phyloP scores from a whole-genome alignment of 148 eudicot genomes.

The Rhododendron mucronatum region DNA sequence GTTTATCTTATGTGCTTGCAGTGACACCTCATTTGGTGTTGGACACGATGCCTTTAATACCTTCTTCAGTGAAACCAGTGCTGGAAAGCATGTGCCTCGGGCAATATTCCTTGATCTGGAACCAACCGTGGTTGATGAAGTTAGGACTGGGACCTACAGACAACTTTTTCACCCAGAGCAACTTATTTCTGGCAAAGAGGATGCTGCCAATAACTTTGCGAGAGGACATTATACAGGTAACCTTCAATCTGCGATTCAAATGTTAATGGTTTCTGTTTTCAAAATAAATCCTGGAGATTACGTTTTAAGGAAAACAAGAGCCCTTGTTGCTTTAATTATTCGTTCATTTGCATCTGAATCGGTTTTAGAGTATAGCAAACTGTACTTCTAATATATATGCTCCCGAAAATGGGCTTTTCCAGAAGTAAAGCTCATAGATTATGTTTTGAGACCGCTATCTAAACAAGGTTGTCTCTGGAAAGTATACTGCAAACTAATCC shows the following conservation, averaged over 20 bases:
- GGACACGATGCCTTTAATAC: conserved; percentile 31
- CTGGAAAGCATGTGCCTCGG: conserved; percentile 34
- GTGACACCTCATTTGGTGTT: conserved; percentile 24
- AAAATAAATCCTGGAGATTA: not conserved
- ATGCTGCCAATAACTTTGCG: conserved; percentile 36
- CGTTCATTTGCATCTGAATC: not conserved
- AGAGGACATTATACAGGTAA: conserved; percentile 36
- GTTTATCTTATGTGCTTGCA: conserved; percentile 9
- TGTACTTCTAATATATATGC: not conserved
- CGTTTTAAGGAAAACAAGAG: not conserved
- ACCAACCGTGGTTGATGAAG: conserved; percentile 38
- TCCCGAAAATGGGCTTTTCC: not conserved
- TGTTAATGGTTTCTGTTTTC: not conserved
- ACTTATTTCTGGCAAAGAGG: conserved; percentile 37
- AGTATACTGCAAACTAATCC: not conserved
- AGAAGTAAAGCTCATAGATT: not conserved
- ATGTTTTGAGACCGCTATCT: not conserved
- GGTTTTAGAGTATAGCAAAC: not conserved
- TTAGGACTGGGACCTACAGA: conserved; percentile 29
- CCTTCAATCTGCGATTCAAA: not conserved
- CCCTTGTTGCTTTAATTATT: not conserved
- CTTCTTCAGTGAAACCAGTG: conserved; percentile 33
- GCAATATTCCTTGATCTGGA: conserved; percentile 36
- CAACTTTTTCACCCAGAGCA: conserved; percentile 41
- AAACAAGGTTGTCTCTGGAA: not conserved